phyloP scores from a whole-genome alignment of 768 basidiomycete genomes.

The Lyophyllum decastes region DNA sequence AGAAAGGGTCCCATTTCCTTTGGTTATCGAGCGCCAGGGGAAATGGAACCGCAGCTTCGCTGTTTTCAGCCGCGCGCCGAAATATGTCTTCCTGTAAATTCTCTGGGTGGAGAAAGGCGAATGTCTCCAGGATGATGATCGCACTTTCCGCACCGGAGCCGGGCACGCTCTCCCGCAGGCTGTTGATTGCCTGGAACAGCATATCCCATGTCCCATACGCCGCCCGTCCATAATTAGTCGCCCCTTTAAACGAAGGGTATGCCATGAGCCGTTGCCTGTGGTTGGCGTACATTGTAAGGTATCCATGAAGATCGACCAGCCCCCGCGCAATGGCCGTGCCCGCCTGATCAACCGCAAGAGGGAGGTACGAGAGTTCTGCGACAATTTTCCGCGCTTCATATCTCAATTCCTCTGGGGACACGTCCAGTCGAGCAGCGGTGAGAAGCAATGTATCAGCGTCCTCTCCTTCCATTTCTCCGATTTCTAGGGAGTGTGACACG shows the following conservation, averaged over 20 bases:
- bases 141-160: not conserved
- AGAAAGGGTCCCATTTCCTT: not conserved
- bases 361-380: not conserved
- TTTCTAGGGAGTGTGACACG: not conserved
- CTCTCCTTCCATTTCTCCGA: not conserved
- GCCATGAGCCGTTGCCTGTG: not conserved
- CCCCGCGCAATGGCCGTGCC: not conserved
- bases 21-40: not conserved
- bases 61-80: not conserved
- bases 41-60: not conserved
- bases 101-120: not conserved
- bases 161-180: not conserved
- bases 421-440: not conserved
- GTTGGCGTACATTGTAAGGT: not conserved
- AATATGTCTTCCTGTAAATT: not conserved
- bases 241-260: not conserved
- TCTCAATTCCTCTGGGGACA: not conserved
- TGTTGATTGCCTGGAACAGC: not conserved
- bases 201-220: not conserved
- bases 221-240: not conserved
- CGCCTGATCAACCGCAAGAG: not conserved
- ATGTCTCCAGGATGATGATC: not conserved
- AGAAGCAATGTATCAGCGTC: not conserved
- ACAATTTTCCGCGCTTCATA: not conserved
- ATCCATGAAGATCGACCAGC: not conserved